Evolutionary conservation across 2,329 filamentous ascomycete genomes (phyloP).

Genomic region (Phialemonium atrogriseum): DNA sequence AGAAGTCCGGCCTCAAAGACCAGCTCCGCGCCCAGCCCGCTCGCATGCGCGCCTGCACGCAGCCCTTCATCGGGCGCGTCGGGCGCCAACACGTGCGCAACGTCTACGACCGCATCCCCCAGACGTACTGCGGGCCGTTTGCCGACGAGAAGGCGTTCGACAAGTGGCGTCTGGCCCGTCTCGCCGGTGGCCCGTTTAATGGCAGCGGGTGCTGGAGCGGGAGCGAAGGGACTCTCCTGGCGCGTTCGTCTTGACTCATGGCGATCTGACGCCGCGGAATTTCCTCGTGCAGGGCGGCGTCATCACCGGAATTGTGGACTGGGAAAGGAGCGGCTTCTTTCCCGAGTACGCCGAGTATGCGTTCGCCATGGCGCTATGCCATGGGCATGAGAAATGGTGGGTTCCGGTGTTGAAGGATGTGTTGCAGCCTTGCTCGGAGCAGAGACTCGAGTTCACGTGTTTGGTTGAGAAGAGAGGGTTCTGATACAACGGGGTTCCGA

Average conservation of each 20-base stretch:
- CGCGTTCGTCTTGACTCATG: too few species aligned
- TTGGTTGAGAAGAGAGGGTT: constrained; percentile 5
- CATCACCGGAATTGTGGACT: constrained; percentile 8
- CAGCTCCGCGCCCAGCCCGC: constrained; percentile 5
- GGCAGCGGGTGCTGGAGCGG: constrained; percentile 3
- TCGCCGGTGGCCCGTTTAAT: background rate
- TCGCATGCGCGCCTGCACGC: constrained; percentile 6
- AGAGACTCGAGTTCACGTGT: constrained; percentile 4
- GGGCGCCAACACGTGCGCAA: constrained; percentile 1
- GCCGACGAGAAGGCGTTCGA: constrained; percentile 5
- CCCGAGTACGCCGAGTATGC: constrained; percentile 10
- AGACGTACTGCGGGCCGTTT: constrained; percentile 4
- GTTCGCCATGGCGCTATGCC: constrained; percentile 6
- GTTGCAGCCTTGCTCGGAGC: constrained; percentile 3
- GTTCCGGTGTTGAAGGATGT: constrained; percentile 5
- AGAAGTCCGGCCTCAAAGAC: constrained; percentile 3
- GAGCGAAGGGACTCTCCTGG: too few species aligned
- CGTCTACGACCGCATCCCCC: background rate
- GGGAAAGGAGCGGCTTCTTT: constrained; percentile 9
- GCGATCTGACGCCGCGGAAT: constrained; percentile 6
- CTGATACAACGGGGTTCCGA: too few species aligned
- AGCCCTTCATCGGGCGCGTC: constrained; percentile 7
- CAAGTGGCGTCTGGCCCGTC: constrained; percentile 6
- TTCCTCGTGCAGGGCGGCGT: constrained; percentile 4
- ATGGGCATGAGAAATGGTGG: constrained; percentile 7